A percentile compares a stretch with the other conserved stretches of the same genome.
phyloP scores from a whole-genome alignment of 1,139 yeast genomes.

The Nakaseomyces sp. region DNA sequence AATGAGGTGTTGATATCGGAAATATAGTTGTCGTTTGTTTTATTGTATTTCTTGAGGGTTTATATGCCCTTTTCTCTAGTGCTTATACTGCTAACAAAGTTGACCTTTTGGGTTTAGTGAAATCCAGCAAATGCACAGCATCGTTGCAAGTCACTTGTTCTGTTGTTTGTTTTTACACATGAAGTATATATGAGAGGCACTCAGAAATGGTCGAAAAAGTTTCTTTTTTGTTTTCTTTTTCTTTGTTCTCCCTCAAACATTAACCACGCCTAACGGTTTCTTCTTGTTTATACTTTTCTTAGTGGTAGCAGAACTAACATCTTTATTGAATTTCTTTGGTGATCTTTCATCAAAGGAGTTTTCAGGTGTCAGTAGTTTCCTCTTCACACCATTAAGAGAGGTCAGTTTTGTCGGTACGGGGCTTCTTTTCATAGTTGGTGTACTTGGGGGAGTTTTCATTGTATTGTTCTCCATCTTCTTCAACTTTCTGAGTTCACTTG shows the following conservation, averaged over 20 bases:
- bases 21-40: too few species aligned
- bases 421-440: slow-evolving; percentile 12
- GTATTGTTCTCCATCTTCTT: slow-evolving; percentile 13
- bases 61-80: too few species aligned
- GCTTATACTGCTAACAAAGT: too few species aligned
- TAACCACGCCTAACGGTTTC: background rate
- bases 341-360: slow-evolving; percentile 8
- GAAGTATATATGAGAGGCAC: background rate
- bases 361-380: slow-evolving; percentile 7
- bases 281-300: slow-evolving; percentile 4
- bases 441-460: slow-evolving; percentile 21
- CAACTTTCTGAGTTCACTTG: slow-evolving; percentile 25
- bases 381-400: slow-evolving; percentile 2
- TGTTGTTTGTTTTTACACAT: slow-evolving; percentile 1
- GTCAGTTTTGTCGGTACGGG: background rate
- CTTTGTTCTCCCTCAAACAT: background rate
- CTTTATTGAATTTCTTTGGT: slow-evolving; percentile 1
- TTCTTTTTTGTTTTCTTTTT: too few species aligned
- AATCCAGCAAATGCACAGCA: too few species aligned
- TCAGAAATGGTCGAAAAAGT: too few species aligned
- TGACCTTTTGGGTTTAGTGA: too few species aligned
- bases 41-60: too few species aligned
- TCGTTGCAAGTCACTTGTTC: too few species aligned
- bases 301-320: background rate
- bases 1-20: too few species aligned